Base-by-base conservation (phyloP, 2,329 filamentous ascomycete species). In the Diaporthe destruens region DNA sequence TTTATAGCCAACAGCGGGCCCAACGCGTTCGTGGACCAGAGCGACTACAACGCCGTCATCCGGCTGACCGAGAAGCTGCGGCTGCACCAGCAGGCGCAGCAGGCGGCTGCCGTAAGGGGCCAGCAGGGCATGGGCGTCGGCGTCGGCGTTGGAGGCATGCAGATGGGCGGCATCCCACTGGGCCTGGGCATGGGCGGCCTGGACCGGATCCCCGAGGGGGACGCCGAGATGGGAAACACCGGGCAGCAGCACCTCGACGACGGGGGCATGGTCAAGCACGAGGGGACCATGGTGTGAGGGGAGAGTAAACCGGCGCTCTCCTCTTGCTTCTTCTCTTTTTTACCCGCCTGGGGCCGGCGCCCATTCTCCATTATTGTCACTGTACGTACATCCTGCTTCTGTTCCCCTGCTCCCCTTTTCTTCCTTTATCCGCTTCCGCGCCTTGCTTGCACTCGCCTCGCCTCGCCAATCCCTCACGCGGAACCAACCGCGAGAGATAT, bases 31-130 rank as follows among this genome's bases (percentile, higher is more conserved):
- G 89, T 93, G 20, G 93, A 96, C 78, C 89, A 94, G 59, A 89
- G 89, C 77, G 95, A 98, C 75, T 95, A 92, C 80, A 82, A 93
- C 75, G 90, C 91, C 3, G 91, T 98, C 61, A 87, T 94, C 23
- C 94, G 94, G 80, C 84, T 98, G 75, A 96, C 95, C 80, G 93
- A 97, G 81, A 97, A 96, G 82, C 87, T 98, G 39, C 91, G 93
- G 74, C 85, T 97, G 47, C 89, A 93, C 59, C 88, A 90, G 70
- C 81, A 81, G 71, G 72, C 72, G 16, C 65, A 68, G 23, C 81
- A 83, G 55, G 74, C 76, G 75, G 79, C 59, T 76, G 78, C 36
- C 36, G 36, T 75, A 44, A 69, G 67, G 14, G 65, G 51, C 69
- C 76, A 47, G 71, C 71, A 23, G 18, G 44, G 20, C 49, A 47